Conservation (phyloP, 2,329 filamentous ascomycete species). For the Alternaria brassicicola region DNA sequence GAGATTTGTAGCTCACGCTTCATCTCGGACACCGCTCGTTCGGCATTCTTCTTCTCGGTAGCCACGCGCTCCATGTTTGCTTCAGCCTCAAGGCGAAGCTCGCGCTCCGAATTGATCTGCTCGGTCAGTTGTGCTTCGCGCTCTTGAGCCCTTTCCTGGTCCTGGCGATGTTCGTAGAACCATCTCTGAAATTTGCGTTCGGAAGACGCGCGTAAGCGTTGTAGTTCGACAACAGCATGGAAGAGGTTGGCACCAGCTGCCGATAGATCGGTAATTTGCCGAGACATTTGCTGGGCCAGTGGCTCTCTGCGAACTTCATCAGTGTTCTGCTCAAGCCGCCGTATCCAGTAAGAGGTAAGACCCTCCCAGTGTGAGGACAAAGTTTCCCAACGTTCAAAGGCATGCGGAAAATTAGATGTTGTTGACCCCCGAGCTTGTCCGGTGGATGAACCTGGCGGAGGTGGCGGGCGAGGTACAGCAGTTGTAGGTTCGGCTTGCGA, state of each 20-base stretch:
- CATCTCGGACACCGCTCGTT: constrained; percentile 86
- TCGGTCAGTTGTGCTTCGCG: constrained; percentile 73
- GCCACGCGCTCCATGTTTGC: constrained; percentile 70
- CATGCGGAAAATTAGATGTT: constrained; percentile 83
- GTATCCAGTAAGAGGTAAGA: constrained; percentile 95
- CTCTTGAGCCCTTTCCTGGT: constrained; percentile 85
- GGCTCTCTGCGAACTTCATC: constrained; percentile 83
- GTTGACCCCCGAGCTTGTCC: constrained; percentile 46
- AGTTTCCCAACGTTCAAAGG: constrained; percentile 97
- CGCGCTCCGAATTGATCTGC: constrained; percentile 76
- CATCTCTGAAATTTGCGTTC: constrained; percentile 98
- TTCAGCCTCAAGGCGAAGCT: constrained; percentile 70
- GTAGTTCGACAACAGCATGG: constrained; percentile 94
- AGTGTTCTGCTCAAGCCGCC: constrained; percentile 86
- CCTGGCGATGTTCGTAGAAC: constrained; percentile 93
- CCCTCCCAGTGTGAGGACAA: constrained; percentile 98
- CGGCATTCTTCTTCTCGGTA: constrained; percentile 70
- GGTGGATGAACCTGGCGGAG: constrained; percentile 33
- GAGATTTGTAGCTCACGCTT: constrained; percentile 91
- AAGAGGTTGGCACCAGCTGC: constrained; percentile 96
- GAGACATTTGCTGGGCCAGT: constrained; percentile 83
- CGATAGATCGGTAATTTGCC: constrained; percentile 96
- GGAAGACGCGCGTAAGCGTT: constrained; percentile 89
- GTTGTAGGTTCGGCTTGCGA: constrained; percentile 43
- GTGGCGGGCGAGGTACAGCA: constrained; percentile 32